A percentile compares a stretch with the other conserved stretches of the same genome.
These are phyloP conservation scores for Monosporascus sp. DNA, from an alignment of 2,329 filamentous ascomycete genomes.

Conservation along the genomic window DNA sequence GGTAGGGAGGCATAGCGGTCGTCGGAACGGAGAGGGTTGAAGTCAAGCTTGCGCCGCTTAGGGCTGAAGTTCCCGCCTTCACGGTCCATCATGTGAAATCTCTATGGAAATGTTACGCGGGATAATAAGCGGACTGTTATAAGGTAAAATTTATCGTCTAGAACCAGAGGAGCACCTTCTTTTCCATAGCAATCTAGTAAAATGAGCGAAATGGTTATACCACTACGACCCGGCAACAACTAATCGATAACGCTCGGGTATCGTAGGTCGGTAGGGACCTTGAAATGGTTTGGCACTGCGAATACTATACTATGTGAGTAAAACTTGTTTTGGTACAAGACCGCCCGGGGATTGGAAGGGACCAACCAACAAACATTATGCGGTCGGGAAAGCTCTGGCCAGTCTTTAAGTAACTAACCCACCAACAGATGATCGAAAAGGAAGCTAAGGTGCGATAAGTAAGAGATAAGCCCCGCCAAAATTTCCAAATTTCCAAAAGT, in stretches of 20 bases:
- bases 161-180: too few species aligned
- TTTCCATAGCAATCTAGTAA: too few species aligned
- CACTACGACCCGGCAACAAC: too few species aligned
- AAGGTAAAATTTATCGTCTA: background rate
- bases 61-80: conserved; percentile 39
- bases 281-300: too few species aligned
- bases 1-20: conserved; percentile 53
- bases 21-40: conserved; percentile 45
- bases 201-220: too few species aligned
- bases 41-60: conserved; percentile 62
- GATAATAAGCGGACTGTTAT: background rate
- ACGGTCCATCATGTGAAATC: conserved; percentile 21
- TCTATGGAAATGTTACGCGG: too few species aligned
- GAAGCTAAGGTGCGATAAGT: background rate
- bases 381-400: background rate
- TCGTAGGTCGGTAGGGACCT: too few species aligned
- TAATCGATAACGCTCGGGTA: too few species aligned
- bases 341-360: too few species aligned
- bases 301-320: too few species aligned
- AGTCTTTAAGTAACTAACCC: background rate
- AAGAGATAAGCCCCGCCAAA: conserved; percentile 16
- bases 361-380: too few species aligned
- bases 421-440: background rate
- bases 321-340: too few species aligned
- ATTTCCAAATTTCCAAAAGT: conserved; percentile 6